phyloP scores from a whole-genome alignment of 805 yeast genomes.

The Yamadazyma akitaensis region DNA sequence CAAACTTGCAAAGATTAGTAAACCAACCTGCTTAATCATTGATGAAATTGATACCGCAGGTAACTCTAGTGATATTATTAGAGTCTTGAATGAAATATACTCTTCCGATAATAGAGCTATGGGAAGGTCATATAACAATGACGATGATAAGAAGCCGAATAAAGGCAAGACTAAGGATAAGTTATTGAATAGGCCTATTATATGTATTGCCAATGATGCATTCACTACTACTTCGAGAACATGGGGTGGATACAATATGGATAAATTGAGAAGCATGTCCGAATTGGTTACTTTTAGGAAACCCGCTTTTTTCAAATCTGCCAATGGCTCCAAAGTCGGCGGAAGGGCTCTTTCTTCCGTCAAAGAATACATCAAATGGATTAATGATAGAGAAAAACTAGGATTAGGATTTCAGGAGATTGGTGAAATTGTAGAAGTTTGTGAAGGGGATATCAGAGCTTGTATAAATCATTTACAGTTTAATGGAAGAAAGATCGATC shows the following conservation, averaged over 20 bases:
- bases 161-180: conserved; percentile 20
- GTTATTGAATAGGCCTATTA: conserved; percentile 74
- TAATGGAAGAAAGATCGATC: conserved; percentile 22
- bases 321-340: conserved; percentile 39
- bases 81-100: conserved; percentile 57
- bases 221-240: conserved; percentile 44
- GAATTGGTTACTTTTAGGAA: conserved; percentile 68
- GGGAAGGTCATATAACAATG: conserved; percentile 4
- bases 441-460: conserved; percentile 82
- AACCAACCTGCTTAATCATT: conserved; percentile 77
- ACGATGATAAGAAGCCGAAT: conserved; percentile 13
- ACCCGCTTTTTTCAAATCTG: conserved; percentile 47
- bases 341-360: conserved; percentile 36
- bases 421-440: conserved; percentile 61
- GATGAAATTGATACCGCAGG: conserved; percentile 74
- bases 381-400: conserved; percentile 53
- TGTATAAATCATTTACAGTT: conserved; percentile 84
- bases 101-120: conserved; percentile 56
- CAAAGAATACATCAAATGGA: conserved; percentile 42
- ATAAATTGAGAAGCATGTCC: conserved; percentile 66
- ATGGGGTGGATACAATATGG: conserved; percentile 53
- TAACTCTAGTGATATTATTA: conserved; percentile 36
- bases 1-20: conserved; percentile 16
- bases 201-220: conserved; percentile 87
- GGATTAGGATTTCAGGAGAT: conserved; percentile 47